phyloP scores from a whole-genome alignment of 73 alveolate species.

The Stentor coeruleus region DNA sequence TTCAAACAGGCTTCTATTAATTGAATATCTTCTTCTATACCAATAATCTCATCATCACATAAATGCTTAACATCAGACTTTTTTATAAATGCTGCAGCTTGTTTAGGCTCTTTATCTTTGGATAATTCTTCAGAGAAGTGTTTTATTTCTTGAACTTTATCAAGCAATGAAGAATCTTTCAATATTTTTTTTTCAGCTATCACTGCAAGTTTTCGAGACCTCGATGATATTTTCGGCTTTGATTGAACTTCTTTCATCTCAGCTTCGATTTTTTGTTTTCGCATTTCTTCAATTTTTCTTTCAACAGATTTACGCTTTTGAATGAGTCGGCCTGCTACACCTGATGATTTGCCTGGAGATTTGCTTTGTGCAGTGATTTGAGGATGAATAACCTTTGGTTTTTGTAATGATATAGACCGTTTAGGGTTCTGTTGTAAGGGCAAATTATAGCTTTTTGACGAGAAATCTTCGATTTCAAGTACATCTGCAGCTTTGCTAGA shows the following conservation, averaged over 20 bases:
- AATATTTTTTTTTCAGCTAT: not conserved
- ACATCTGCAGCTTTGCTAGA: not conserved
- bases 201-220: not conserved
- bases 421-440: not conserved
- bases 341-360: not conserved
- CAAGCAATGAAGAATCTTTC: no score
- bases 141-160: no score
- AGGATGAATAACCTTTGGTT: not conserved
- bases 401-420: not conserved
- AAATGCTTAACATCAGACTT: not conserved
- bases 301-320: not conserved
- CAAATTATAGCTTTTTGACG: not conserved
- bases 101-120: no score
- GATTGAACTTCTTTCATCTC: constrained; percentile 4
- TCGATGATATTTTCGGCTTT: not conserved
- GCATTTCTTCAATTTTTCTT: not conserved
- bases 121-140: no score
- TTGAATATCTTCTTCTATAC: not conserved
- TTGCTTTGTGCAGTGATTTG: not conserved
- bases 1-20: not conserved
- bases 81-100: no score
- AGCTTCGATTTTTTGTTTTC: constrained; percentile 6
- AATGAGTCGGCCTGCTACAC: not conserved
- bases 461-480: not conserved
- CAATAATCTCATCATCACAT: not conserved